Base-by-base conservation (phyloP, 2,329 filamentous ascomycete species). In the Macroventuria anomochaeta region DNA sequence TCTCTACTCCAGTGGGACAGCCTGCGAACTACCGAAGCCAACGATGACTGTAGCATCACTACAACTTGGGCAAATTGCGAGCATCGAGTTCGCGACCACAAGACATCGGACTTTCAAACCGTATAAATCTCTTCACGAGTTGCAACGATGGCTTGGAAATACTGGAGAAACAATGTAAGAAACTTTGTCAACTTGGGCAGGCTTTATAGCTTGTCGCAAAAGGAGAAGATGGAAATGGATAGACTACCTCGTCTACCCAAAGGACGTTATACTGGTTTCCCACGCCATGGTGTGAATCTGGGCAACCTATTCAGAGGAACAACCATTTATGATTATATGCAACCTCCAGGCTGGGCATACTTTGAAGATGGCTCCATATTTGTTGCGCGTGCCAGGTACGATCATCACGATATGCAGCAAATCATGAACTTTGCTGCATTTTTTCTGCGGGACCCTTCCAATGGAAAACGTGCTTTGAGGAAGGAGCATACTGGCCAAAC, bases 331-430 rank as follows among this genome's bases (percentile, higher is more conserved):
- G 28, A 26, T 12, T 20, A 17, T 17, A 5, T 5, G 12, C 18
- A 39, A 7, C 26, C 36, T 28, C 46, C 15, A 8, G 53, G 59
- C 12, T 63, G 60, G 57, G 65, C 57, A 3, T 68, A 64, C 20
- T 64, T 68, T 25, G 61, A 65, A 18, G 59, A 68, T 53, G 63
- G 64, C 13, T 68, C 64, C 12, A 28, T 67, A 4, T 63, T 55
- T 46, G 46, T 68, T 20, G 28, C 50, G 11, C 50, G 54, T 20
- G 21, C 25, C 54, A 41, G 28, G 17, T 59, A 23, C n/a, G 36
- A 55, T 17, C 59, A 67, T 38, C 23, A 55, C 15, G 37, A n/a
- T 10, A 54, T 68, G 10, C 57, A 67, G 40, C 34, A 51, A 17
- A 39, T 46, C 21, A 63, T 68, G 59, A 61, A 55, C 8, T 36